Base-by-base conservation (phyloP, 495 filamentous ascomycete genomes). In the Cryomyces antarcticus region DNA sequence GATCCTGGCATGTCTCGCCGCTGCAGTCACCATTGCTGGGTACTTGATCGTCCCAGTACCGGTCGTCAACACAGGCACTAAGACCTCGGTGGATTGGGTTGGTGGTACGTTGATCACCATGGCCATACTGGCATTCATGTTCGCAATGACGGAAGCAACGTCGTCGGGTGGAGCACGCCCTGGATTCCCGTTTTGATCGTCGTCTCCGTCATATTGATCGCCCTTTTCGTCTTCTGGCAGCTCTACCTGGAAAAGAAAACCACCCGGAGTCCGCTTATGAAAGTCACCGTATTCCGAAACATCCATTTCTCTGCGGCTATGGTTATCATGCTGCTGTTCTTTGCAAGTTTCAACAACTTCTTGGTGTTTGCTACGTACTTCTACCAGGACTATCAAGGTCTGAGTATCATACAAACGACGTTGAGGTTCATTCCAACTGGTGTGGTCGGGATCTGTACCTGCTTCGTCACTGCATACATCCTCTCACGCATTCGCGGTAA, bases 131-230 rank as follows among this genome's bases (percentile, higher is more conserved):
- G 65, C 66, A 1, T 64, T 78, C 2, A 54, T 77, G n/a, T 75
- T 76, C 41, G 69, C 70, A n/a, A 51, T 77, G 27, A 73, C 73
- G 5, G 68, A 77, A 50, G 74, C 11, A 75, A 75, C 44, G 66
- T 73, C 0, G 62, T 78, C 30, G 78, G 80, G 5, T 85, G 80
- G 79, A 54, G 53, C 13, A 77, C 72, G 0, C 68, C 73, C 4
- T 83, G 78, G 61, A 67, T 83, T 0, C 62, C 73, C 30, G 68
- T 66, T 6, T 56, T 84, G 4, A 71, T 86, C 34, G 66, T 75
- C 17, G 57, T 79, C 9, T 73, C 77, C 1, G 35, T 80, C 28
- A 41, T 75, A 7, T 53, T 82, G 4, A 63, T 82, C 5, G 62
- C 47, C 0, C 49, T 59, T 2, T 86, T 86, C 47, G 51, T 77